Evolutionary conservation across 2,329 filamentous ascomycete species (phyloP), one percentile per base, ranked within the genome.

Genomic region (Tolypocladium pustulatum): DNA sequence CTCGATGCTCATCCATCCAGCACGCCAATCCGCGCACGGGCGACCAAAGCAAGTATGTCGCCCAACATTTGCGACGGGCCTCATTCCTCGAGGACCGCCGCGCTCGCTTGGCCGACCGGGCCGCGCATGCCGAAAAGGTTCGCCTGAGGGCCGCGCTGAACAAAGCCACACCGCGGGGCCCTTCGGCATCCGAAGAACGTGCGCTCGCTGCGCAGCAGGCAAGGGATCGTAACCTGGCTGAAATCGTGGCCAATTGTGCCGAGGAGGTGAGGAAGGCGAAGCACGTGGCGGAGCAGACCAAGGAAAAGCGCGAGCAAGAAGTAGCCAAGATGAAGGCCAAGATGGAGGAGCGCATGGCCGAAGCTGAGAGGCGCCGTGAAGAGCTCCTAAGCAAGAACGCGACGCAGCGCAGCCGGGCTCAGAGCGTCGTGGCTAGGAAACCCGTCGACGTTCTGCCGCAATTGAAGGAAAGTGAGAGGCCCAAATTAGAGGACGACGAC

Each of bases 251-350:
- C 55, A 81, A 84, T 61, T 93, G 90, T 68, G 90, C 90, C 25
- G 89, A 91, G 71, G 90, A 94, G 69, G 90, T 94, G 20, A 86
- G 88, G 68, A 82, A 89, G 63, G 89, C 89, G 57, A 93, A 93
- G 76, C 87, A 88, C 56, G 81, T 92, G n/a, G 89, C 89, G 17
- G 89, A 91, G 70, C 86, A 82, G 59, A 91, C 89, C 77, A 91
- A 90, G 72, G 87, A 90, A 74, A 87, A 88, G 70, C 85, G 90
- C 62, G 87, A 91, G 68, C 85, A 86, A 59, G 88, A 92, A 63
- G 81, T 89, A 59, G 80, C 80, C 64, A 85, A 85, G 66, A 79
- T 89, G 69, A 84, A 85, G 62, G 73, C 82, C 56, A 88, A 91
- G 69, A 91, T 92, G 80, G 87, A 92, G 69, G 89, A 91, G 74